Conservation (phyloP, 257 asterid species). For the Solanum clarkiae region DNA sequence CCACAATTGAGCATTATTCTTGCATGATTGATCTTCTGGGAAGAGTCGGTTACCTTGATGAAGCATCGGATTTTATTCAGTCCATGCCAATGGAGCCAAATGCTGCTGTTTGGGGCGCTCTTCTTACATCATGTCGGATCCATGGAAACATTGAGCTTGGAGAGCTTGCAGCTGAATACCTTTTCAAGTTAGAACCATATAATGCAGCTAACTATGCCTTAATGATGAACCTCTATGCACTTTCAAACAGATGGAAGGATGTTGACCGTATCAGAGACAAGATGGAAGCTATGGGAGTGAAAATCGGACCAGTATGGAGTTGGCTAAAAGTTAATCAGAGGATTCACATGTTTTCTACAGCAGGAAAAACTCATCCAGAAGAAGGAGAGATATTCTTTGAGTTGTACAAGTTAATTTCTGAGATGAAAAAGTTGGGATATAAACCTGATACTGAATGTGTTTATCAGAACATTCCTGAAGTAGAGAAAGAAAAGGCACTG, state of each 20-base stretch:
- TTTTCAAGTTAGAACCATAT: conserved; percentile 38
- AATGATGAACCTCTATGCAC: conserved; percentile 43
- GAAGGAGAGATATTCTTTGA: conserved; percentile 48
- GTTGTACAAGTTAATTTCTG: conserved; percentile 34
- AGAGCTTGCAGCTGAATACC: conserved; percentile 39
- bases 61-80: conserved; percentile 48
- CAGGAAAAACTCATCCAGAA: conserved; percentile 38
- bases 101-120: conserved; percentile 48
- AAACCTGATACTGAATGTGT: conserved; percentile 38
- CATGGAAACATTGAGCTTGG: conserved; percentile 34
- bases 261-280: conserved; percentile 22
- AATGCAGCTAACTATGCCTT: conserved; percentile 44
- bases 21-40: conserved; percentile 68
- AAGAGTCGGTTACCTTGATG: conserved; percentile 48
- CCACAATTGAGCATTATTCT: conserved; percentile 50
- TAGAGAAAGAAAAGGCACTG: conserved; percentile 43
- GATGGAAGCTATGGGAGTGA: conserved; percentile 28
- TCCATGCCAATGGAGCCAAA: conserved; percentile 45
- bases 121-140: conserved; percentile 41
- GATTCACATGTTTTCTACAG: conserved; percentile 29
- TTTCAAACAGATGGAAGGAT: conserved; percentile 33
- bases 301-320: conserved; percentile 40
- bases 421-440: conserved; percentile 43
- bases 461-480: conserved; percentile 20
- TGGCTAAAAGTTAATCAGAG: conserved; percentile 32